A percentile compares a stretch with the other conserved stretches of the same genome.
These are phyloP conservation scores for Coemansia sp. DNA, from an alignment of 192 early-diverging fungal species.

Conservation along the genomic window DNA sequence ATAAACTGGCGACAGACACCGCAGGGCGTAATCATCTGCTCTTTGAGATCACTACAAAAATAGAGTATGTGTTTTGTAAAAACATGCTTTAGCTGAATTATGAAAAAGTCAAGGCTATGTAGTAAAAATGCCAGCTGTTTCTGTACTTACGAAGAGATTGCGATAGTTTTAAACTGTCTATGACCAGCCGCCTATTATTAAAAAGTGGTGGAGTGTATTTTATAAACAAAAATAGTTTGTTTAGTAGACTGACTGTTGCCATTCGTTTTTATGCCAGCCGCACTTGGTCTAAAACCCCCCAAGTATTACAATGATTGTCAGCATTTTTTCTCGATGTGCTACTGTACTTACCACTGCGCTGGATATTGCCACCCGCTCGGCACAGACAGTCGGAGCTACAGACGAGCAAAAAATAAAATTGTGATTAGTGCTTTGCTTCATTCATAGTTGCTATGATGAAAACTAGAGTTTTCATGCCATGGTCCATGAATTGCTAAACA, in stretches of 20 bases:
- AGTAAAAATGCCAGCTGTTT: not conserved
- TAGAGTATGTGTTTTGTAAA: not conserved
- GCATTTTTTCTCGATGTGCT: not conserved
- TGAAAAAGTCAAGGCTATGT: not conserved
- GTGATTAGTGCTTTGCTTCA: too few species aligned
- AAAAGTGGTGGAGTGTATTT: not conserved
- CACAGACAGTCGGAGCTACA: conserved; percentile 77
- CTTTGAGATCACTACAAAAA: conserved; percentile 45
- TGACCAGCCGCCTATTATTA: conserved; percentile 70
- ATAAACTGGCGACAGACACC: conserved; percentile 78
- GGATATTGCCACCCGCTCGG: conserved; percentile 85
- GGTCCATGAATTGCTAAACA: not conserved
- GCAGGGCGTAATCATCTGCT: conserved; percentile 62
- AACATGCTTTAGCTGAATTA: too few species aligned
- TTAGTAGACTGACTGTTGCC: too few species aligned
- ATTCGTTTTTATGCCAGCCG: too few species aligned
- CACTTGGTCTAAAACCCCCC: too few species aligned
- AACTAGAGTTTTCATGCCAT: not conserved
- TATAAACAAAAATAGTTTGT: not conserved
- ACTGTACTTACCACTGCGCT: conserved; percentile 76
- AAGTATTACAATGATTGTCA: too few species aligned
- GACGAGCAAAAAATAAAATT: not conserved
- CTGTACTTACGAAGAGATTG: conserved; percentile 68
- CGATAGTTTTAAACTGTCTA: conserved; percentile 71
- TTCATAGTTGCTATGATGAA: too few species aligned